Conservation (phyloP, 2,329 filamentous ascomycete genomes). For the Diaporthe helianthi region DNA sequence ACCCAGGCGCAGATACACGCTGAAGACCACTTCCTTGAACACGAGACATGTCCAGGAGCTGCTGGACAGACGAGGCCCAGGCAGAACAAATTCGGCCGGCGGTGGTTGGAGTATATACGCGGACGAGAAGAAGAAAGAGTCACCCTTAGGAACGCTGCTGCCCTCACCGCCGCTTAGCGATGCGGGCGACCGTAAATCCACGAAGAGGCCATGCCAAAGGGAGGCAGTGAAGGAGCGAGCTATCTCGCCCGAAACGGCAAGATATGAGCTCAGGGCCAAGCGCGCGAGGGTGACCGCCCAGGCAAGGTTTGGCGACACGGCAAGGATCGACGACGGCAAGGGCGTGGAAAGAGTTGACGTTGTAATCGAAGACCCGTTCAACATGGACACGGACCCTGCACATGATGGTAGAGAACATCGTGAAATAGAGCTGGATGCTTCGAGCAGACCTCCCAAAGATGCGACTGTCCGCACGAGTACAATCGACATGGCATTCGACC, state of each 20-base stretch:
- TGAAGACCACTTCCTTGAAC: slow-evolving; percentile 71
- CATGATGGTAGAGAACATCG: slow-evolving; percentile 34
- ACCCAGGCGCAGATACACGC: slow-evolving; percentile 73
- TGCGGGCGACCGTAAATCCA: slow-evolving; percentile 39
- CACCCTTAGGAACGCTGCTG: slow-evolving; percentile 61
- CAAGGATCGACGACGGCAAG: slow-evolving; percentile 60
- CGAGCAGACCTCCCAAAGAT: not conserved
- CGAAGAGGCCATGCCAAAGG: slow-evolving; percentile 26
- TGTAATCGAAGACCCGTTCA: slow-evolving; percentile 64
- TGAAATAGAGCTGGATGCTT: slow-evolving; percentile 34
- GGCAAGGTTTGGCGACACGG: slow-evolving; percentile 74
- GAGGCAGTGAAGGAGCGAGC: slow-evolving; percentile 34
- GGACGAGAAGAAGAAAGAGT: slow-evolving; percentile 62
- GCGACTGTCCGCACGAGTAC: slow-evolving; percentile 42
- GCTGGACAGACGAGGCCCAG: slow-evolving; percentile 71
- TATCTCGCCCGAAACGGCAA: slow-evolving; percentile 39
- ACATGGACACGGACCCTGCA: slow-evolving; percentile 39
- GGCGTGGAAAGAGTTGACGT: slow-evolving; percentile 69
- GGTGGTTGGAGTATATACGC: slow-evolving; percentile 85
- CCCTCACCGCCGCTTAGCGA: slow-evolving; percentile 57
- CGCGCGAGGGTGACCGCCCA: slow-evolving; percentile 67
- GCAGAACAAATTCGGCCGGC: slow-evolving; percentile 73
- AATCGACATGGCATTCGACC: slow-evolving; percentile 46
- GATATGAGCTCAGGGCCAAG: slow-evolving; percentile 55
- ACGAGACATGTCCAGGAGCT: slow-evolving; percentile 76